phyloP scores from a whole-genome alignment of 2,329 filamentous ascomycete genomes.

The Epichloe amarillans region DNA sequence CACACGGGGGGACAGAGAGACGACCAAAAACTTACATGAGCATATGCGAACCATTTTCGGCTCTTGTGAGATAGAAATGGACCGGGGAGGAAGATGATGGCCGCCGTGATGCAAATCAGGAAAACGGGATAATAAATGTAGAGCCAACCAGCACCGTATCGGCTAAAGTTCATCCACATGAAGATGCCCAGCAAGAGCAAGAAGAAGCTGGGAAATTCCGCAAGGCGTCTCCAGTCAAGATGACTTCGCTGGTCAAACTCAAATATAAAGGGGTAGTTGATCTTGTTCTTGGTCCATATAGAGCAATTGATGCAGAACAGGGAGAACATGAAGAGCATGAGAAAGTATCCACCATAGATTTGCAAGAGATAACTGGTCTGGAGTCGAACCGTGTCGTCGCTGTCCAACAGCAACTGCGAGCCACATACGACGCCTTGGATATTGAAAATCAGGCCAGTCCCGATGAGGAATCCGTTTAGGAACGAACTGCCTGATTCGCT shows the following conservation, averaged over 20 bases:
- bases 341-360: conserved; percentile 86
- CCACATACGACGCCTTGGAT: conserved; percentile 54
- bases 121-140: conserved; percentile 81
- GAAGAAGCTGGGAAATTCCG: conserved; percentile 78
- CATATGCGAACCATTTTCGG: conserved; percentile 76
- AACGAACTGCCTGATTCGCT: conserved; percentile 47
- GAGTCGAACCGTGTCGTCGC: conserved; percentile 32
- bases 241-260: conserved; percentile 82
- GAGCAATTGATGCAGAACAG: conserved; percentile 80
- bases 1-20: background rate
- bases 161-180: conserved; percentile 80
- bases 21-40: conserved; percentile 49
- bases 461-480: conserved; percentile 52
- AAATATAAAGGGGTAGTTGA: conserved; percentile 96
- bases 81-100: conserved; percentile 63
- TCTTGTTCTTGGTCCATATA: conserved; percentile 69
- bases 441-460: conserved; percentile 51
- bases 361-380: conserved; percentile 63
- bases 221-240: conserved; percentile 79
- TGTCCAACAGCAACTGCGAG: conserved; percentile 34
- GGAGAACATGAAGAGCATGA: conserved; percentile 65
- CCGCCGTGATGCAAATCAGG: conserved; percentile 53
- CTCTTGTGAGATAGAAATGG: conserved; percentile 63
- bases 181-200: conserved; percentile 64
- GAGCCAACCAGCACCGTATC: conserved; percentile 50